phyloP scores from a whole-genome alignment of 2,329 filamentous ascomycete genomes.

The Ophiocordyceps camponoti-rufipedis region DNA sequence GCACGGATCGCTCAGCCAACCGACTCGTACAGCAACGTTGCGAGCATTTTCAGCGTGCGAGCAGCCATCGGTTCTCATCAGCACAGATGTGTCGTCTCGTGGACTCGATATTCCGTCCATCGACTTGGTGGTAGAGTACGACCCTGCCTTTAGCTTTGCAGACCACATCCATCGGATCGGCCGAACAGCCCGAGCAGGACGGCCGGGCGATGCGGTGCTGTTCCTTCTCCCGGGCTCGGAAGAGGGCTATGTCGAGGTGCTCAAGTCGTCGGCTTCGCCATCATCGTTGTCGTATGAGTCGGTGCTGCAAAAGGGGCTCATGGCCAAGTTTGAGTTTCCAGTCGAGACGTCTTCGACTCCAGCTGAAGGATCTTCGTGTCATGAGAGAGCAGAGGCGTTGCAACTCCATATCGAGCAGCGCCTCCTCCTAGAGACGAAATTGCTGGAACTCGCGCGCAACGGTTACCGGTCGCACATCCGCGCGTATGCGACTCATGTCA shows the following conservation, averaged over 20 bases:
- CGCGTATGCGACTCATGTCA: constrained; percentile 86
- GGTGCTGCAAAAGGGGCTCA: constrained; percentile 47
- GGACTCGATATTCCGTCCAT: constrained; percentile 91
- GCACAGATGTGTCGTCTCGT: constrained; percentile 88
- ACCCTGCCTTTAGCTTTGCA: constrained; percentile 81
- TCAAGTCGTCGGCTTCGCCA: constrained; percentile 33
- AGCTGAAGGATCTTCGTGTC: constrained; percentile 22
- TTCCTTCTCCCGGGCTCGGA: constrained; percentile 85
- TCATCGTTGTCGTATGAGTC: constrained; percentile 32
- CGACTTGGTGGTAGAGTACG: constrained; percentile 89
- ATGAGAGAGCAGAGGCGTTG: constrained; percentile 35
- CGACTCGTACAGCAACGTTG: constrained; percentile 72
- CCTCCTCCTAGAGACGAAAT: constrained; percentile 40
- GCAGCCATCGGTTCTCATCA: constrained; percentile 67
- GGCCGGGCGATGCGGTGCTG: constrained; percentile 68
- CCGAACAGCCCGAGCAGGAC: constrained; percentile 82
- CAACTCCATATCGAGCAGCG: constrained; percentile 43
- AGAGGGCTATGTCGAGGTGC: constrained; percentile 70
- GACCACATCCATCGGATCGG: constrained; percentile 93
- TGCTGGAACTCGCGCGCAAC: constrained; percentile 64
- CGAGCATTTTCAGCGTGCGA: constrained; percentile 57
- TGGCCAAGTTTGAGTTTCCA: constrained; percentile 41
- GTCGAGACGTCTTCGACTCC: constrained; percentile 45
- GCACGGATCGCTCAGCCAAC: constrained; percentile 80
- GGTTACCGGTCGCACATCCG: constrained; percentile 85